phyloP scores from a whole-genome alignment of 2,329 filamentous ascomycete genomes.

The Colletotrichum spaethianum region DNA sequence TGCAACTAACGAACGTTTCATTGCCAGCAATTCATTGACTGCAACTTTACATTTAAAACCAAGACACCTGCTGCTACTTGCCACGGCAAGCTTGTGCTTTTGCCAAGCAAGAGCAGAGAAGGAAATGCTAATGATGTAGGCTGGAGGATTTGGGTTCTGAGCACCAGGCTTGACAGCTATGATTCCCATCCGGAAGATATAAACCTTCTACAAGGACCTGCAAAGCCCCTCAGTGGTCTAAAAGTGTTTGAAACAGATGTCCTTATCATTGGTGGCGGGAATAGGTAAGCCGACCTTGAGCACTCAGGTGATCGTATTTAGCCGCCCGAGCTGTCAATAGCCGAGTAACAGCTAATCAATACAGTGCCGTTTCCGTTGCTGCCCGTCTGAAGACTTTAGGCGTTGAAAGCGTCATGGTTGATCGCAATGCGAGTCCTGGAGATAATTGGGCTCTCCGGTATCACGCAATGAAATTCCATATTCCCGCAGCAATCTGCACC shows the following conservation, averaged over 20 bases:
- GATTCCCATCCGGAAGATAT: slow-evolving; percentile 48
- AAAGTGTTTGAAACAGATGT: slow-evolving; percentile 50
- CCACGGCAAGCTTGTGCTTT: slow-evolving; percentile 49
- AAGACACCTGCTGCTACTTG: slow-evolving; percentile 46
- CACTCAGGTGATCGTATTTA: no score
- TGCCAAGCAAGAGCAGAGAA: slow-evolving; percentile 43
- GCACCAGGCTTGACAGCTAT: slow-evolving; percentile 48
- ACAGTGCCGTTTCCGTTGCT: slow-evolving; percentile 48
- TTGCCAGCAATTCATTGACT: slow-evolving; percentile 27
- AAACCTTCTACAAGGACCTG: slow-evolving; percentile 43
- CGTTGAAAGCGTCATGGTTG: slow-evolving; percentile 52
- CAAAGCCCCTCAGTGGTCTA: slow-evolving; percentile 35
- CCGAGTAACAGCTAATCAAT: background rate
- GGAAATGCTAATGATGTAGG: background rate
- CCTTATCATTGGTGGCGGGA: slow-evolving; percentile 52
- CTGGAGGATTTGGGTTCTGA: slow-evolving; percentile 54
- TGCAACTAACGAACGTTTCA: no score
- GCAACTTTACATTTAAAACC: slow-evolving; percentile 50
- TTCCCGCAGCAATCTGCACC: slow-evolving; percentile 52
- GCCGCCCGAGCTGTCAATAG: no score
- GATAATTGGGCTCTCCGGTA: slow-evolving; percentile 58
- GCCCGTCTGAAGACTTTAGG: slow-evolving; percentile 56
- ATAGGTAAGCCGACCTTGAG: slow-evolving; percentile 44
- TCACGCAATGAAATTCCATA: slow-evolving; percentile 54
- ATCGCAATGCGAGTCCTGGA: slow-evolving; percentile 51